A percentile compares a stretch with the other conserved stretches of the same genome.
Conservation (phyloP, 352 stramenopile species). For the Pythium phragmiticola region DNA sequence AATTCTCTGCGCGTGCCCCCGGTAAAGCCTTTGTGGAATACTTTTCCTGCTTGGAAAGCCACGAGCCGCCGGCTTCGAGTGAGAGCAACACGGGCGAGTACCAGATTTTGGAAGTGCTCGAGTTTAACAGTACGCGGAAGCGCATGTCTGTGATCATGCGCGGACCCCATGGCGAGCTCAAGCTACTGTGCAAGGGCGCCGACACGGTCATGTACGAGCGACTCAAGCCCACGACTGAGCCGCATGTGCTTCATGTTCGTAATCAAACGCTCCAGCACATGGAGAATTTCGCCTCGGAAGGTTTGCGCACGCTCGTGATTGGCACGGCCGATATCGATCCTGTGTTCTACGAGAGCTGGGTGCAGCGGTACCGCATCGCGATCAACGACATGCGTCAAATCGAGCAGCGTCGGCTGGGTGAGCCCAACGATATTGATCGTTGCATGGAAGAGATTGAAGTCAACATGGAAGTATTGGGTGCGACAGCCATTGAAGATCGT, state of each 20-base stretch:
- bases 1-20: constrained; percentile 66
- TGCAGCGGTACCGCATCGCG: constrained; percentile 61
- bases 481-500: constrained; percentile 94
- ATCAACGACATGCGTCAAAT: constrained; percentile 89
- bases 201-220: constrained; percentile 91
- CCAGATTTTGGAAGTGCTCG: constrained; percentile 91
- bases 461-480: constrained; percentile 84
- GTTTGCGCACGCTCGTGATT: constrained; percentile 90
- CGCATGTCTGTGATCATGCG: constrained; percentile 93
- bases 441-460: constrained; percentile 88
- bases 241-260: constrained; percentile 46
- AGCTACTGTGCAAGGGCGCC: constrained; percentile 86
- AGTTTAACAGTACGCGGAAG: constrained; percentile 95
- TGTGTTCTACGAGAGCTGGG: constrained; percentile 64
- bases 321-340: constrained; percentile 58
- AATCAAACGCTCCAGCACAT: constrained; percentile 82
- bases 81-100: constrained; percentile 49
- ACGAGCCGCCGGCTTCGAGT: constrained; percentile 12
- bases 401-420: constrained; percentile 64
- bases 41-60: constrained; percentile 51
- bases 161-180: constrained; percentile 46
- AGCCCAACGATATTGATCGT: constrained; percentile 77
- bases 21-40: constrained; percentile 77
- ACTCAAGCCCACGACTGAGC: constrained; percentile 47
- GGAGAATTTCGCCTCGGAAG: constrained; percentile 86